Percentiles rank a stretch among this genome's conserved stretches.
Evolutionary conservation across 2,329 filamentous ascomycete genomes (phyloP).

Genomic region (Falciphora oryzae): DNA sequence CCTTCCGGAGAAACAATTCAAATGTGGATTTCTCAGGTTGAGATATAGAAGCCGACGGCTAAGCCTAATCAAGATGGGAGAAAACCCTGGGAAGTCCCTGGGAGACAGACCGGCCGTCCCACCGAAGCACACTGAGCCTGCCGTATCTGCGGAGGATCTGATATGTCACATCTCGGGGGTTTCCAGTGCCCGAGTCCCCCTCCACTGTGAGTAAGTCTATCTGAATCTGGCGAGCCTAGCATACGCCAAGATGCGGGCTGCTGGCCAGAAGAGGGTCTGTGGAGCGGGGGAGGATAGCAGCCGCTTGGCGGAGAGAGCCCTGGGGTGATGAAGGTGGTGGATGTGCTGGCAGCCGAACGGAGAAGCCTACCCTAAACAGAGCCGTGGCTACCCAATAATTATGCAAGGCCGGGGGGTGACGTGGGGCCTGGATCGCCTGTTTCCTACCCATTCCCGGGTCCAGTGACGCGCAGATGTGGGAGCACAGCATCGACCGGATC

Average conservation of each 20-base stretch:
- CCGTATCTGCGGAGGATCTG: background rate
- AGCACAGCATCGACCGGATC: background rate
- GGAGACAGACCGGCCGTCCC: background rate
- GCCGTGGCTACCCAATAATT: background rate
- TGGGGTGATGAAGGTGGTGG: background rate
- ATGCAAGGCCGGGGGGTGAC: background rate
- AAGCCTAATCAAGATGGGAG: background rate
- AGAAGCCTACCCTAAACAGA: background rate
- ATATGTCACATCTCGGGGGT: background rate
- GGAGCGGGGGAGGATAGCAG: too few species aligned
- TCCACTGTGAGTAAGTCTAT: background rate
- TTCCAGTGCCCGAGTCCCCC: background rate
- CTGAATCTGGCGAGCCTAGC: background rate
- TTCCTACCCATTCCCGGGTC: background rate
- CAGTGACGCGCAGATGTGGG: background rate
- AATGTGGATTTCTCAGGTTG: too few species aligned
- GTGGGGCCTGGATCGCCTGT: background rate
- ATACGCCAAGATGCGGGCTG: background rate
- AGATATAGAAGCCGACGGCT: background rate
- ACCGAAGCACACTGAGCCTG: background rate
- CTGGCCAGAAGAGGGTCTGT: background rate
- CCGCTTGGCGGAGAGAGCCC: background rate
- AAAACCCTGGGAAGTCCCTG: too few species aligned
- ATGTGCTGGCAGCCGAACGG: background rate
- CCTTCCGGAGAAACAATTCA: too few species aligned